A percentile compares a stretch with the other conserved stretches of the same genome.
These are phyloP conservation scores for Blastocystis sp. DNA, from an alignment of 352 stramenopile species.

Conservation along the genomic window DNA sequence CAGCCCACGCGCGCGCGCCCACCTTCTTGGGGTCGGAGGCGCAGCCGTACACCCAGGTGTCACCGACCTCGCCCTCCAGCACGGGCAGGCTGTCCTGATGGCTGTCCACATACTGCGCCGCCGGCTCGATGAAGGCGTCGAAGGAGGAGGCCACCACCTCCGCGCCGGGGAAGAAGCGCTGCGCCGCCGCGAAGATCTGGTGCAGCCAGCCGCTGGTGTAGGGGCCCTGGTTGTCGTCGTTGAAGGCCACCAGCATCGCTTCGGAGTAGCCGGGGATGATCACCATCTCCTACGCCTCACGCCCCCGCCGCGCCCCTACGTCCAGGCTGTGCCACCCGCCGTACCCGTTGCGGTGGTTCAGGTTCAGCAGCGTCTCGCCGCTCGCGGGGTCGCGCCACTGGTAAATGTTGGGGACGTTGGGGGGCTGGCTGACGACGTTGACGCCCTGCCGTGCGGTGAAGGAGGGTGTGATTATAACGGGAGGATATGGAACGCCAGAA, in stretches of 20 bases:
- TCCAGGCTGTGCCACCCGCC: slow-evolving; percentile 37
- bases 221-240: slow-evolving; percentile 66
- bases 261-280: slow-evolving; percentile 59
- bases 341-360: slow-evolving; percentile 67
- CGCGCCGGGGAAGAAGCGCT: slow-evolving; percentile 53
- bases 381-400: slow-evolving; percentile 51
- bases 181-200: slow-evolving; percentile 46
- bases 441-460: slow-evolving; percentile 62
- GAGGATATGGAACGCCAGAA: slow-evolving; percentile 62
- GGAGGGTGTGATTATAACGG: not conserved
- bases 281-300: slow-evolving; percentile 50
- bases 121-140: slow-evolving; percentile 19
- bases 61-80: slow-evolving; percentile 48
- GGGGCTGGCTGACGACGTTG: slow-evolving; percentile 59
- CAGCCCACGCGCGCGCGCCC: no score
- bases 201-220: slow-evolving; percentile 44
- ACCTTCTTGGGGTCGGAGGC: slow-evolving; percentile 62
- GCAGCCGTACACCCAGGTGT: slow-evolving; percentile 62
- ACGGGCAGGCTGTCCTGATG: slow-evolving; percentile 31
- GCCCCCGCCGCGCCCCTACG: not conserved
- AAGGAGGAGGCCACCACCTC: slow-evolving; percentile 57
- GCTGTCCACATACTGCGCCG: slow-evolving; percentile 15
- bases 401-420: slow-evolving; percentile 67
- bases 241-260: slow-evolving; percentile 64
- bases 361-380: slow-evolving; percentile 37